Evolutionary conservation across 108 stramenopile species (phyloP).

Genomic region (Pseudonitzschia delicatissima): DNA sequence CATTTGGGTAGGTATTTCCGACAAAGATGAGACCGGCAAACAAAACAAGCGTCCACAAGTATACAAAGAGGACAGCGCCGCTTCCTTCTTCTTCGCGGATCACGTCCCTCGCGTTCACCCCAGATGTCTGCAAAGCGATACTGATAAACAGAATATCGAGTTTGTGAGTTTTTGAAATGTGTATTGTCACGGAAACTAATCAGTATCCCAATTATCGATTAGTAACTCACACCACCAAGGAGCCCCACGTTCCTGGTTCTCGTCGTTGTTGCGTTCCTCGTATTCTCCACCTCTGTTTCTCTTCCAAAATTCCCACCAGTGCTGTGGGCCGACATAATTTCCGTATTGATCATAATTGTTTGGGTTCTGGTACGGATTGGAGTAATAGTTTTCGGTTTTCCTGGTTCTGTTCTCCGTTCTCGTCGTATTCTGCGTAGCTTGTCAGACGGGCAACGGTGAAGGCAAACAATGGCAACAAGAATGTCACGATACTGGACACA

Average conservation of each 20-base stretch:
- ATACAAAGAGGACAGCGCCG: constrained; percentile 21
- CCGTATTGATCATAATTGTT: constrained; percentile 12
- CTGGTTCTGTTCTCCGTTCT: constrained; percentile 4
- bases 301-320: constrained; percentile 37
- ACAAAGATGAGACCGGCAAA: background rate
- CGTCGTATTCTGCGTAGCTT: background rate
- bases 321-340: constrained; percentile 10
- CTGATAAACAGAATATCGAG: background rate
- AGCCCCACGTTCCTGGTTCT: constrained; percentile 1
- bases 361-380: constrained; percentile 1
- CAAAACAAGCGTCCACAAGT: constrained; percentile 16
- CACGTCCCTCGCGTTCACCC: constrained; percentile 8
- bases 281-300: background rate
- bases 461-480: constrained; percentile 16
- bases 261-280: background rate
- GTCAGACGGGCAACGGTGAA: constrained; percentile 13
- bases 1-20: constrained; percentile 12
- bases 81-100: constrained; percentile 14
- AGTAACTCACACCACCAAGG: constrained; percentile 34
- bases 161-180: background rate
- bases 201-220: no score
- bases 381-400: constrained; percentile 2
- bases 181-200: no score
- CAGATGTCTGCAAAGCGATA: constrained; percentile 13
- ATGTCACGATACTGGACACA: constrained; percentile 10